Percentiles rank a stretch among this genome's conserved stretches.
phyloP scores from a whole-genome alignment of 371 early-diverging fungal species.

The Mortierella sp. region DNA sequence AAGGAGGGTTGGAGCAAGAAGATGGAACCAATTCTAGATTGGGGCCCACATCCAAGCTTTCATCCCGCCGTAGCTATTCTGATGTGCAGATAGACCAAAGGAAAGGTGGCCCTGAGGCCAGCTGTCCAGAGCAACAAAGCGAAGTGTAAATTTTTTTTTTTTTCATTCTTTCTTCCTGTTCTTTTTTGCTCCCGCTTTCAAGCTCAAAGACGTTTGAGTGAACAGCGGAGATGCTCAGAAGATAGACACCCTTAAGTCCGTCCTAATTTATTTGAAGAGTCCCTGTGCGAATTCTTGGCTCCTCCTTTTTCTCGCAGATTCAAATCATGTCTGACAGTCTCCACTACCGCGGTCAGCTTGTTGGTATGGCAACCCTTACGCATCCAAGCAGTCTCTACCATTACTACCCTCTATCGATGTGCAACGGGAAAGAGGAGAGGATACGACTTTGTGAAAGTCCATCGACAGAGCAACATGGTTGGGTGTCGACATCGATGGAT shows the following conservation, averaged over 20 bases:
- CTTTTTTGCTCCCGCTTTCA: too few relatives aligned
- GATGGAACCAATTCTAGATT: not conserved
- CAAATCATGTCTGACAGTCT: constrained; percentile 26
- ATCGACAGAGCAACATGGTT: not conserved
- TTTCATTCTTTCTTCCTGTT: too few relatives aligned
- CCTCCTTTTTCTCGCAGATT: not conserved
- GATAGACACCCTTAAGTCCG: too few relatives aligned
- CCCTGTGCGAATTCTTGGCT: not conserved
- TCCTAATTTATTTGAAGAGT: not conserved
- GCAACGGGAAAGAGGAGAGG: constrained; percentile 2
- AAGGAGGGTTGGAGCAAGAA: not conserved
- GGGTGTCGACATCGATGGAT: constrained; percentile 25
- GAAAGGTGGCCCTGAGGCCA: constrained; percentile 1
- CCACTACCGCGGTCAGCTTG: constrained; percentile 44
- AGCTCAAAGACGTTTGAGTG: too few relatives aligned
- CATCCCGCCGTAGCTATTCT: constrained; percentile 15
- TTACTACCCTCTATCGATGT: not conserved
- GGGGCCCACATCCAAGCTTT: not conserved
- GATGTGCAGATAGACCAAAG: constrained; percentile 19
- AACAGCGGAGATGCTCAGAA: too few relatives aligned
- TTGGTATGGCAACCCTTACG: constrained; percentile 28
- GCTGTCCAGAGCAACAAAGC: not conserved
- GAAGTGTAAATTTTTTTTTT: not conserved
- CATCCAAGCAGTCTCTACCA: not conserved
- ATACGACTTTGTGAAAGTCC: not conserved